phyloP scores from a whole-genome alignment of 768 basidiomycete genomes.

The Pisolithus marmoratus region DNA sequence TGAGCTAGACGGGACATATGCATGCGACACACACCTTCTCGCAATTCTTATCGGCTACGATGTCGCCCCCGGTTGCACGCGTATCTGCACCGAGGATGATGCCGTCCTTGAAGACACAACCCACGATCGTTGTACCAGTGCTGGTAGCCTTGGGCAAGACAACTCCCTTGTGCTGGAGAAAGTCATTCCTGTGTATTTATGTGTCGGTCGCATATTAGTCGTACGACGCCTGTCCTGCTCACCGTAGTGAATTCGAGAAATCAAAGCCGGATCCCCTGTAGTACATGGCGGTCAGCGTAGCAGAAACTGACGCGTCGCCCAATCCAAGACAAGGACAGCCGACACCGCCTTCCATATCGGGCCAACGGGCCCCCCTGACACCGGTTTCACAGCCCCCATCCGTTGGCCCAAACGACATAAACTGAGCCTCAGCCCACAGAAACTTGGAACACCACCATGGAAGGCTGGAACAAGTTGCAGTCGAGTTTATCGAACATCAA shows the following conservation, averaged over 20 bases:
- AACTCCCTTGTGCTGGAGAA: constrained; percentile 63
- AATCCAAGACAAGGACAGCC: constrained; percentile 9
- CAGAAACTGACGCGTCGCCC: constrained; percentile 1
- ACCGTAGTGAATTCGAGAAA: constrained; percentile 75
- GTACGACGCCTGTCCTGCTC: constrained; percentile 9
- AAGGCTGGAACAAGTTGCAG: constrained; percentile 63
- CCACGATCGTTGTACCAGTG: constrained; percentile 97
- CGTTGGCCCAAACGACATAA: neutral
- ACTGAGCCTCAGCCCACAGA: neutral
- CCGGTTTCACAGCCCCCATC: neutral
- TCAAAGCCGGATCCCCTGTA: constrained; percentile 62
- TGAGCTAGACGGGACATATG: neutral
- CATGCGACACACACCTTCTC: constrained; percentile 70
- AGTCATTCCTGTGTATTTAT: constrained; percentile 54
- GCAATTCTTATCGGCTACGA: constrained; percentile 99
- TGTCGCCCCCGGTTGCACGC: constrained; percentile 87
- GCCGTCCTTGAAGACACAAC: constrained; percentile 88
- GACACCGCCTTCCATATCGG: constrained; percentile 13
- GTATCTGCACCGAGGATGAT: constrained; percentile 96
- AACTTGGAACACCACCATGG: constrained; percentile 26
- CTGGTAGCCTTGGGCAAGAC: constrained; percentile 80
- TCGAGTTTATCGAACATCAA: constrained; percentile 60
- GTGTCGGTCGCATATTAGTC: neutral
- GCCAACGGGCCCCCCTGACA: neutral
- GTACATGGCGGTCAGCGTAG: constrained; percentile 44